Evolutionary conservation across 345 rosid genomes (phyloP).

Genomic region (Streptanthus diversifolius): DNA sequence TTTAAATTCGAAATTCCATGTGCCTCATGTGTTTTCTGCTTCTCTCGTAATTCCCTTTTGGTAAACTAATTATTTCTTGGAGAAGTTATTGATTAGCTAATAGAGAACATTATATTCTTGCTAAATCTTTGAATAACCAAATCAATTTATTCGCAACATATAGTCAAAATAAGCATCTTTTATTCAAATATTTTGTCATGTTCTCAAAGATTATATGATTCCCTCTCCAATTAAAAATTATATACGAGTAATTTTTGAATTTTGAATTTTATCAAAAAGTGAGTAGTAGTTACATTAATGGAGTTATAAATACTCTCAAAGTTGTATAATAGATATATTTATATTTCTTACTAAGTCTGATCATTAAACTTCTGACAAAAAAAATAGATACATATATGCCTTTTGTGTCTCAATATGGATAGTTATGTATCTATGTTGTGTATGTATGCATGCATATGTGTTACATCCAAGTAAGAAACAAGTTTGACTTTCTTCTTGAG

Average conservation of each 20-base stretch:
- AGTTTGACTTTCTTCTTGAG: slow-evolving; percentile 29
- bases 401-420: neutral
- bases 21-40: slow-evolving; percentile 37
- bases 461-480: neutral
- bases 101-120: slow-evolving; percentile 15
- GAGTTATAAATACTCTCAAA: neutral
- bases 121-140: slow-evolving; percentile 14
- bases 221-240: neutral
- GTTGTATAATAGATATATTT: neutral
- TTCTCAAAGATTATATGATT: slow-evolving; percentile 32
- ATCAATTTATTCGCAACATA: slow-evolving; percentile 24
- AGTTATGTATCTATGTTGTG: neutral
- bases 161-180: slow-evolving; percentile 34
- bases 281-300: neutral
- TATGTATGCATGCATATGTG: neutral
- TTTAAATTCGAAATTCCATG: slow-evolving; percentile 20
- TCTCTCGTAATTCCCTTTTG: slow-evolving; percentile 9
- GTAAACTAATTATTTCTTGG: slow-evolving; percentile 11
- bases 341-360: neutral
- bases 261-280: neutral
- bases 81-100: slow-evolving; percentile 5
- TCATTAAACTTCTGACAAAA: neutral
- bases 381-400: neutral
- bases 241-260: neutral
- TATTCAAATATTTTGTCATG: slow-evolving; percentile 30